These are phyloP conservation scores for Hypoxylon lienhwacheense DNA, from an alignment of 495 filamentous ascomycete genomes.

Conservation along the genomic window DNA sequence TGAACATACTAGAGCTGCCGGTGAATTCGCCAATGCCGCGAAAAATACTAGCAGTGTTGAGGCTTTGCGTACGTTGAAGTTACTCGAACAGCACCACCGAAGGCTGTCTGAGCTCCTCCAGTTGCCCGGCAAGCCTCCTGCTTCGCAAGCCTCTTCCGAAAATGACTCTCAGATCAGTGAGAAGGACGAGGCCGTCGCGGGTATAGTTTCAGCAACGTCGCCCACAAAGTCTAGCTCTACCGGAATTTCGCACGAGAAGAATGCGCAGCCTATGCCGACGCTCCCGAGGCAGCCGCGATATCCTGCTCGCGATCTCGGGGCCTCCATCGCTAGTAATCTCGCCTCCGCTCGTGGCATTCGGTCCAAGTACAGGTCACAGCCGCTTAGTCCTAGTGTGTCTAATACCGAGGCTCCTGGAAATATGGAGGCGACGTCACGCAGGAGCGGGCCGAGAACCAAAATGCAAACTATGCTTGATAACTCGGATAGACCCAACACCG, in stretches of 20 bases:
- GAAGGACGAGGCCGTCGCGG: conserved; percentile 38
- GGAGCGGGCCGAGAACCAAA: conserved; percentile 44
- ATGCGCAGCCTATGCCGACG: conserved; percentile 50
- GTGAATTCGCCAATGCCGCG: conserved; percentile 82
- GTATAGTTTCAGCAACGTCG: conserved; percentile 10
- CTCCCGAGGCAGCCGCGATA: conserved; percentile 53
- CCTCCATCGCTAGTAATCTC: conserved; percentile 89
- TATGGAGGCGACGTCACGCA: conserved; percentile 60
- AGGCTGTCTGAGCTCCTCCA: conserved; percentile 77
- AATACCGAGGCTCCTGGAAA: conserved; percentile 75
- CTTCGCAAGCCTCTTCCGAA: conserved; percentile 43
- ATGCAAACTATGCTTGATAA: conserved; percentile 46
- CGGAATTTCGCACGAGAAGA: conserved; percentile 37
- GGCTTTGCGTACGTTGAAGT: conserved; percentile 76
- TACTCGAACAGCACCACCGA: conserved; percentile 86
- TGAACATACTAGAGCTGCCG: conserved; percentile 86
- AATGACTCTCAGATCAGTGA: conserved; percentile 44
- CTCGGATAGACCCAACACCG: conserved; percentile 48
- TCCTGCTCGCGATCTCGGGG: conserved; percentile 66
- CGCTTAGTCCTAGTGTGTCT: conserved; percentile 68
- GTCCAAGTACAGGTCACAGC: conserved; percentile 64
- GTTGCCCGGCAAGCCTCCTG: conserved; percentile 63
- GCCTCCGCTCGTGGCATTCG: conserved; percentile 88
- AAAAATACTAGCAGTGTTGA: conserved; percentile 74
- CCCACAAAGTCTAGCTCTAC: conserved; percentile 25